Base-by-base conservation (phyloP, 1,284 basidiomycete species). In the Clitocybe nebularis region DNA sequence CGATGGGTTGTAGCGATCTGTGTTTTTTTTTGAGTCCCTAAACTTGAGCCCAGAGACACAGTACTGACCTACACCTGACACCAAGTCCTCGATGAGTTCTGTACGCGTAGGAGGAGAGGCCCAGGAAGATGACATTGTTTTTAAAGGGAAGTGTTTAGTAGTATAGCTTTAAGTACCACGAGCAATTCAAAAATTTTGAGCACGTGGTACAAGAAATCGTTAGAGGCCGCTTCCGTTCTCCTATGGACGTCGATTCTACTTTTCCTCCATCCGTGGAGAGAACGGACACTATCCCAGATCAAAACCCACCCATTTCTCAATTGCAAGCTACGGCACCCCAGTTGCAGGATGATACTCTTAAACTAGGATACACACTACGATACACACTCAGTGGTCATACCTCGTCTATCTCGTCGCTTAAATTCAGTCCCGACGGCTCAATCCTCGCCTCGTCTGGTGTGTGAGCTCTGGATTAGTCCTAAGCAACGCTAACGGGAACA, bases 1-100 rank as follows among this genome's bases (percentile, higher is more conserved):
- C 46, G 88, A 87, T 28, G 93, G 93, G 67, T 97, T 97, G 68
- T 97, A 97, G 49, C 93, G 83, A 74, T 97, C 93, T 93, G 53
- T 13, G 19, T 43, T 36, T 32, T 29, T 24, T 43, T 30, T 30
- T 39, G 38, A 34, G 7, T 39, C 30, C 47, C 37, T 34, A 21
- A 36, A 39, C 16, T 21, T 21, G 20, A 25, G 14, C 19, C 40
- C 3, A 33, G 44, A 36, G 26, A 23, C 35, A 33, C 23, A 13
- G 24, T 11, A 69, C 89, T 56, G 51, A 90, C 92, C 92, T 48
- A 95, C 92, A 45, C 92, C 92, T 38, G 89, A 90, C 33, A 95
- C 92, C 23, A 95, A 78, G 55, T 89, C 85, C 59, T 94, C 89
- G 49, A 95, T 93, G 53, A 88, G 74, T 49, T 89, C 84, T 51